phyloP scores from a whole-genome alignment of 2,329 filamentous ascomycete genomes.

The Eutypa lata region DNA sequence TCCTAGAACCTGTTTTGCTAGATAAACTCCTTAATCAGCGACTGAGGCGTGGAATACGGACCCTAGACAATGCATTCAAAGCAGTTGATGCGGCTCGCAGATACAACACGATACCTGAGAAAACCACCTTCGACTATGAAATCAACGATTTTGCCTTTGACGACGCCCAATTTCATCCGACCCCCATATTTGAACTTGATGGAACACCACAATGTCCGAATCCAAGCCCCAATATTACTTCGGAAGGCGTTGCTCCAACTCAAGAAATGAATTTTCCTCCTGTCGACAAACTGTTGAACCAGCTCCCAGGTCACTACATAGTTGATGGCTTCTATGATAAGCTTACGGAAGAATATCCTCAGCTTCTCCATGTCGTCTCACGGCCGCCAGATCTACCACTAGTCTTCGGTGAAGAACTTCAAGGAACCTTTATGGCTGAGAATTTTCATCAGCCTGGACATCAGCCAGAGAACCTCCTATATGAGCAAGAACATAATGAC shows the following conservation, averaged over 20 bases:
- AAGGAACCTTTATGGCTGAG: background rate
- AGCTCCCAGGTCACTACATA: background rate
- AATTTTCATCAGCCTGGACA: background rate
- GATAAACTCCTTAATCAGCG: constrained; percentile 1
- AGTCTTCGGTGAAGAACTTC: constrained; percentile 1
- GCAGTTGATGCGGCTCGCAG: background rate
- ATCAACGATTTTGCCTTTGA: background rate
- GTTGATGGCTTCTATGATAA: background rate
- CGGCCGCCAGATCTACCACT: background rate
- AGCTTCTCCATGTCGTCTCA: background rate
- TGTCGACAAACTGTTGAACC: background rate
- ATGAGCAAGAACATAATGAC: background rate
- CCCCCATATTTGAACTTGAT: no score
- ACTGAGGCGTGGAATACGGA: background rate
- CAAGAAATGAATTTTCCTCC: no score
- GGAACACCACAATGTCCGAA: no score
- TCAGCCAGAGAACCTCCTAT: background rate
- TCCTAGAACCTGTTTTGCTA: background rate
- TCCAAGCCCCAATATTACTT: no score
- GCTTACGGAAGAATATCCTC: constrained; percentile 1
- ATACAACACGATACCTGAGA: background rate
- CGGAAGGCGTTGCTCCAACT: no score
- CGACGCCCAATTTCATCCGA: background rate
- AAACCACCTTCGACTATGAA: background rate
- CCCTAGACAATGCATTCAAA: background rate